Conservation (phyloP, 139 green algal genomes). For the Mesotaenium endlicherianum region DNA sequence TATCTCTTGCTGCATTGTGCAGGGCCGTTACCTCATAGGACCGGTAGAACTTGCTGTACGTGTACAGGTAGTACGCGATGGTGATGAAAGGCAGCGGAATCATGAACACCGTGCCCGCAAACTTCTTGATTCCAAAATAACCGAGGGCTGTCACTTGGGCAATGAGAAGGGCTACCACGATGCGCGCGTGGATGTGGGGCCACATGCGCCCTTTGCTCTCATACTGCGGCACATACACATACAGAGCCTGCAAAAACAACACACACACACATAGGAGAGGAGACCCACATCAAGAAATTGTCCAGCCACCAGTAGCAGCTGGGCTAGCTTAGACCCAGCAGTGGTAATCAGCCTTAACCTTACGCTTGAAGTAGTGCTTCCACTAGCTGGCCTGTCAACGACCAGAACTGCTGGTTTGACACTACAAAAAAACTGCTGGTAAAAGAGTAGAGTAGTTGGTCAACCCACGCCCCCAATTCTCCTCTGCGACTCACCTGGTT, state of each 20-base stretch:
- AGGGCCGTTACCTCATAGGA: background rate
- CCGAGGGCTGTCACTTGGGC: constrained; percentile 38
- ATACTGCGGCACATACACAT: constrained; percentile 32
- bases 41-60: background rate
- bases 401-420: background rate
- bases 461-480: no score
- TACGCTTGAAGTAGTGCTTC: background rate
- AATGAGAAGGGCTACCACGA: constrained; percentile 35
- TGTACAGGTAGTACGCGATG: background rate
- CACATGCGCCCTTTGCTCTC: background rate
- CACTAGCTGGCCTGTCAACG: background rate
- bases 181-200: constrained; percentile 26
- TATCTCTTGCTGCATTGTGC: no score
- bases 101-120: background rate
- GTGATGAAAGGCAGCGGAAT: constrained; percentile 19
- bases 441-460: no score
- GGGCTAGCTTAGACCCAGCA: background rate
- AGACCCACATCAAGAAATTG: no score
- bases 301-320: background rate
- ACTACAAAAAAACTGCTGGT: background rate
- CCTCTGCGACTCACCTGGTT: constrained; percentile 27
- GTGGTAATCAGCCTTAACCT: no score
- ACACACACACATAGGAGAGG: background rate
- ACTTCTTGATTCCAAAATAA: constrained; percentile 47
- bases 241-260: background rate